Evolutionary conservation across 2,329 filamentous ascomycete genomes (phyloP), one percentile per base, ranked within the genome.

Genomic region (Rhynchosporium secalis): DNA sequence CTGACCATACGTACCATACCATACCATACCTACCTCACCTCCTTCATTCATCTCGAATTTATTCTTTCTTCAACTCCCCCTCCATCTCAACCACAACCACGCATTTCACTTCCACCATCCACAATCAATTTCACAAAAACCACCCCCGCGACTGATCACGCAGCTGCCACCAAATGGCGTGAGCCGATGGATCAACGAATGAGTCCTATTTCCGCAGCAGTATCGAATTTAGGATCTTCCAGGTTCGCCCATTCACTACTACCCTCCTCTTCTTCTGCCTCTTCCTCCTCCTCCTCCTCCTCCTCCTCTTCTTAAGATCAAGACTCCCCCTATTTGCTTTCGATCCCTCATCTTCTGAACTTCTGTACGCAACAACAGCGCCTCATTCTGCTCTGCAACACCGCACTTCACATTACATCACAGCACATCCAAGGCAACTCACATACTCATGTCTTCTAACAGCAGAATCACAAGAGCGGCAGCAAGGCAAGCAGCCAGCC

Each of bases 381-480:
- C 41, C 52, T 31, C 33, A 54, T n/a, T 26, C 13, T 33, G 12
- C 20, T 33, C 36, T 41, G 10, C 51, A 20, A 5, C 33, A 36
- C 33, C 33, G 5, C 8, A n/a, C 47, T 28, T 36, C 8, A 38
- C 31, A 40, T 52, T 20, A 54, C 41, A 38, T 58, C 49, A 59
- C 43, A 49, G 51, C 45, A 60, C 59, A 55, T 54, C 48, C 64
- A 43, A 64, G 54, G n/a, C 64, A 43, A 64, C 57, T 26, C 54
- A 64, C 41, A 62, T 62, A 65, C 66, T 65, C 62, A 65, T 65
- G 62, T 61, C 58, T 67, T 51, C 62, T 45, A 63, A 45, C 87
- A 97, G 87, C 85, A 97, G 93, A 91, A 88, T 95, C 74, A 97
- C 94, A 83, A 92, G 94, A 82, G 95, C 93, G 74, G 89, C 93